Evolutionary conservation across 768 basidiomycete species (phyloP).

Genomic region (Dictyophora rubrovolvata): DNA sequence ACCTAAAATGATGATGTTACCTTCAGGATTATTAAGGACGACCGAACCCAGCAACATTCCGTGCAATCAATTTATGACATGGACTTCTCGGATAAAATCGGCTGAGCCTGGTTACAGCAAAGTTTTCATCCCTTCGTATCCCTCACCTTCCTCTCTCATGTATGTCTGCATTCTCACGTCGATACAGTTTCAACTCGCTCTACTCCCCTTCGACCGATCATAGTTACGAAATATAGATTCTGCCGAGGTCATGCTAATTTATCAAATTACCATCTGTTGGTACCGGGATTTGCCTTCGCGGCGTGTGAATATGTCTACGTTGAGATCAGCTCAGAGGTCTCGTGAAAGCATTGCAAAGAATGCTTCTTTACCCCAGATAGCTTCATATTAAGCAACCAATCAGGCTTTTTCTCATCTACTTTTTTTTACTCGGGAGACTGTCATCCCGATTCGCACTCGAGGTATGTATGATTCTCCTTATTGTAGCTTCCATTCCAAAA

Average conservation of each 20-base stretch:
- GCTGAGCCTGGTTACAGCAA: slow-evolving; percentile 14
- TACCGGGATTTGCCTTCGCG: background rate
- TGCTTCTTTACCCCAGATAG: background rate
- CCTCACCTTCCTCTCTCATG: background rate
- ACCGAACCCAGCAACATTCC: slow-evolving; percentile 51
- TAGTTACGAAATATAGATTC: background rate
- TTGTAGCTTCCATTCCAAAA: background rate
- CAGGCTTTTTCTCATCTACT: background rate
- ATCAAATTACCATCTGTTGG: background rate
- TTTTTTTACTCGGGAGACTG: background rate
- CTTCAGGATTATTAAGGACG: slow-evolving; percentile 80
- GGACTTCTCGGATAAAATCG: slow-evolving; percentile 38
- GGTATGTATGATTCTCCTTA: background rate
- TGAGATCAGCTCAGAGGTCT: background rate
- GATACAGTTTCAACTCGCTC: background rate
- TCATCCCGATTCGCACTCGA: background rate
- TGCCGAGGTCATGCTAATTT: background rate
- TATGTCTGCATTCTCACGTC: background rate
- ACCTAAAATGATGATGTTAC: background rate
- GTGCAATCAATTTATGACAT: slow-evolving; percentile 38
- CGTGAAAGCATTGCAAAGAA: background rate
- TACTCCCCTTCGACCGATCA: background rate
- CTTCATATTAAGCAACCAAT: background rate
- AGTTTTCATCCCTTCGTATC: background rate
- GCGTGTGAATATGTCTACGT: background rate